Evolutionary conservation across 2,329 filamentous ascomycete genomes (phyloP), one percentile per base, ranked within the genome.

Genomic region (Sclerotinia glacialis): DNA sequence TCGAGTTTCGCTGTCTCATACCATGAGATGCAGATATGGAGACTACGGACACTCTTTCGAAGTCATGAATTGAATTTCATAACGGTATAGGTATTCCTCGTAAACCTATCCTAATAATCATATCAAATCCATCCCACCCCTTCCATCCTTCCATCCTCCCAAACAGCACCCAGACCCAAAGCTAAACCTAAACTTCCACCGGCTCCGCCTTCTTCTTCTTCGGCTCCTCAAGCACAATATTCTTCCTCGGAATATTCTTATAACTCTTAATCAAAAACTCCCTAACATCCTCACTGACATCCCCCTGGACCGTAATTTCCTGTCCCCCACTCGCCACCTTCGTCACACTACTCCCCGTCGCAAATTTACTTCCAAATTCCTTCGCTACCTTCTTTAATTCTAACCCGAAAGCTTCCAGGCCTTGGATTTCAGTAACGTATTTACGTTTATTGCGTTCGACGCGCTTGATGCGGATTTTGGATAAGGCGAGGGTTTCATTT

Each of bases 361-460:
- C 95, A 76, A 99, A 98, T 80, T 97, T 98, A 86, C 98, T 99
- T 70, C 95, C 95, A 72, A 98, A 89, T 76, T 98, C 95, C 83
- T 98, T 98, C 67, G 93, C 89, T 9, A 96, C 85, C 82, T 97
- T 98, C 80, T 99, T 99, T 75, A 97, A 84, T 66, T 98, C 94
- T 52, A 98, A 79, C 0, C 92, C 92, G 75, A 97, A 96, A 0
- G 89, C 88, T 78, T 99, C 95, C 26, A 99, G 83, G 0, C 95
- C 95, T 8, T 87, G 87, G n/a, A 99, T 88, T 21, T 93, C 89
- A 0, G 95, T 99, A 65, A 99, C 93, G 77, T 89, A 96, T 82
- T 99, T 99, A 76, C 95, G 88, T 85, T 99, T 99, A 80, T 97
- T 98, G 70, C 95, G 88, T 83, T 98, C 95, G 74, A 99, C 95